A percentile compares a stretch with the other conserved stretches of the same genome.
Conservation (phyloP, 2,329 filamentous ascomycete species). For the Didymella glomerata region DNA sequence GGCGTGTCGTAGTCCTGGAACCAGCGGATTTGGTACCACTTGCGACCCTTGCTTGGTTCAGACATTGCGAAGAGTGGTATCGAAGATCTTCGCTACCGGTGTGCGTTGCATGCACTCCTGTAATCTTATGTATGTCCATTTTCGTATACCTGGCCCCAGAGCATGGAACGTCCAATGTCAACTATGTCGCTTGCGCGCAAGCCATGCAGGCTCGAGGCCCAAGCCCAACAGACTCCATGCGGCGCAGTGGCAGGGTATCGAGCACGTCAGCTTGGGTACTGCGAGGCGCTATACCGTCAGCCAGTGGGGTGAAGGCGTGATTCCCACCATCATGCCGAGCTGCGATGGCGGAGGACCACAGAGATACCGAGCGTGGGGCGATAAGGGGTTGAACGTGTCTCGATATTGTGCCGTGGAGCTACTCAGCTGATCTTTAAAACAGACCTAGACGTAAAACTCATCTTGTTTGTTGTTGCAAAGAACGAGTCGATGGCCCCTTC, state of each 20-base stretch:
- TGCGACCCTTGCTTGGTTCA: conserved; percentile 22
- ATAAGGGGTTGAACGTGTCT: conserved; percentile 21
- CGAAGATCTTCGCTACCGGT: background rate
- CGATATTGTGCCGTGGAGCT: background rate
- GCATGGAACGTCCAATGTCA: background rate
- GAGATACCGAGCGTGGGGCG: conserved; percentile 13
- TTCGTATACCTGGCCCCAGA: background rate
- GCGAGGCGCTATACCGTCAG: conserved; percentile 38
- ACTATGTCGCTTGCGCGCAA: conserved; percentile 1
- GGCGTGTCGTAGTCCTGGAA: conserved; percentile 55
- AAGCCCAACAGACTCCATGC: background rate
- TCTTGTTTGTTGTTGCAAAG: background rate
- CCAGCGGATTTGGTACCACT: conserved; percentile 43
- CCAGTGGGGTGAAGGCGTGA: conserved; percentile 46
- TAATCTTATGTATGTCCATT: conserved; percentile 14
- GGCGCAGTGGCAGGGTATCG: conserved; percentile 19
- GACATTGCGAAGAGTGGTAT: conserved; percentile 10
- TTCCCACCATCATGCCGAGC: conserved; percentile 25
- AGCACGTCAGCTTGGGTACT: conserved; percentile 25
- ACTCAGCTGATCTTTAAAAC: conserved; percentile 19
- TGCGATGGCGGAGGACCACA: conserved; percentile 12
- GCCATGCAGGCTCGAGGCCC: background rate
- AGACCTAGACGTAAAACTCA: background rate
- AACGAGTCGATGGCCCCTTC: background rate
- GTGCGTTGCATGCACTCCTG: background rate